These are phyloP conservation scores for Ensete ventricosum DNA, from an alignment of 176 grass and related monocot species.

Conservation along the genomic window DNA sequence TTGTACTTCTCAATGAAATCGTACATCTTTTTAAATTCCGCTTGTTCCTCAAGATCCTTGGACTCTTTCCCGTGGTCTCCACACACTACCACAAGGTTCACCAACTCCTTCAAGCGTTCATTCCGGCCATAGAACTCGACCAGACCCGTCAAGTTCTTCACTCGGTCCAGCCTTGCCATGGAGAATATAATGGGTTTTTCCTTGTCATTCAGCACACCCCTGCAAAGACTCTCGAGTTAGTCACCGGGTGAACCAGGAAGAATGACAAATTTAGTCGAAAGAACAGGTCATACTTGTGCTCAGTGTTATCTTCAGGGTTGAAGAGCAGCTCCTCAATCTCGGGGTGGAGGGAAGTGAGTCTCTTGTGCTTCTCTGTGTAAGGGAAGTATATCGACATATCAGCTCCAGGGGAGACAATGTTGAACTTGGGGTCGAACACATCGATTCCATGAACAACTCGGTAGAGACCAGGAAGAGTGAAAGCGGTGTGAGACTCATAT, in stretches of 20 bases:
- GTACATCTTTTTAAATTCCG: slow-evolving; percentile 96
- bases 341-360: slow-evolving; percentile 83
- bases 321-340: slow-evolving; percentile 95
- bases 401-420: slow-evolving; percentile 95
- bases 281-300: slow-evolving; percentile 52
- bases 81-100: slow-evolving; percentile 90
- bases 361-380: slow-evolving; percentile 65
- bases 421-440: slow-evolving; percentile 98
- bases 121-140: slow-evolving; percentile 82
- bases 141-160: slow-evolving; percentile 94
- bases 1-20: slow-evolving; percentile 74
- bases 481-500: slow-evolving; percentile 93
- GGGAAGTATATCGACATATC: slow-evolving; percentile 94
- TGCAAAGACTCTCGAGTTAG: slow-evolving; percentile 26
- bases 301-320: slow-evolving; percentile 56
- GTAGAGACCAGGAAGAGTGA: slow-evolving; percentile 90
- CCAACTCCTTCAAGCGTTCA: slow-evolving; percentile 63
- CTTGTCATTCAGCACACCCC: slow-evolving; percentile 74
- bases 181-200: slow-evolving; percentile 98
- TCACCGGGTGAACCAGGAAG: background rate
- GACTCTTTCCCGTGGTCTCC: slow-evolving; percentile 92
- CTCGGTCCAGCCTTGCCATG: slow-evolving; percentile 89
- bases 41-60: slow-evolving; percentile 92
- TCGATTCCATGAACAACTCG: slow-evolving; percentile 96
- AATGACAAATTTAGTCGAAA: background rate